These are phyloP conservation scores for Tolypocladium endophyticum DNA, from an alignment of 2,329 filamentous ascomycete genomes.

Conservation along the genomic window DNA sequence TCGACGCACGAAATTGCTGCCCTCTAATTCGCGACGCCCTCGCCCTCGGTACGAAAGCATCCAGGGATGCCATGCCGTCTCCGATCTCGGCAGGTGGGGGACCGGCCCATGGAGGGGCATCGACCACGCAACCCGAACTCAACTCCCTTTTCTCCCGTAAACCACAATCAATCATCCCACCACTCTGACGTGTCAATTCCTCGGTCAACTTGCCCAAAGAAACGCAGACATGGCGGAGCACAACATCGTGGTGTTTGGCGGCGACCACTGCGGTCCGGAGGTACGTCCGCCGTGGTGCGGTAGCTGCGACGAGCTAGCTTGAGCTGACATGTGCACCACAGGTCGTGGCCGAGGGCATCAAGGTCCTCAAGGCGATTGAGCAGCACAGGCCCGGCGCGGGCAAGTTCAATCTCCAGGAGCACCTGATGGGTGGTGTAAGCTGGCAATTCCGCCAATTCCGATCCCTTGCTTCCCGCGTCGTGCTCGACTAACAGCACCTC, in stretches of 20 bases:
- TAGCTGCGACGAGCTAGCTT: slow-evolving; percentile 1
- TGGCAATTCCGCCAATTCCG: not conserved
- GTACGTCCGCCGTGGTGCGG: slow-evolving; percentile 33
- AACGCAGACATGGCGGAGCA: slow-evolving; percentile 48
- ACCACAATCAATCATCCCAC: not conserved
- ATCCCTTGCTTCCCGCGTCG: not conserved
- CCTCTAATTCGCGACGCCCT: not conserved
- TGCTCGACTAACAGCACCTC: not conserved
- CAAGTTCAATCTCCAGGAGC: slow-evolving; percentile 83
- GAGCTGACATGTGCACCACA: slow-evolving; percentile 12
- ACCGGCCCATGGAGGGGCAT: not conserved
- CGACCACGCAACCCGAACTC: not conserved
- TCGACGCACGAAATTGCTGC: too few relatives aligned
- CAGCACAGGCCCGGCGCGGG: slow-evolving; percentile 53
- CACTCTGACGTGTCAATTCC: not conserved
- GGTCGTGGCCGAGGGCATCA: slow-evolving; percentile 78
- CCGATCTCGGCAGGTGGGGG: slow-evolving; percentile 28
- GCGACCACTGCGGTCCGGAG: slow-evolving; percentile 82
- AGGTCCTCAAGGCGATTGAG: slow-evolving; percentile 74
- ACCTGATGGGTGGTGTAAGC: slow-evolving; percentile 82
- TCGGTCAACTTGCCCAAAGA: not conserved
- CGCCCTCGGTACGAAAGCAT: not conserved
- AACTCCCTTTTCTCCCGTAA: not conserved
- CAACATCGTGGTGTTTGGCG: slow-evolving; percentile 72
- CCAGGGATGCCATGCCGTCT: slow-evolving; percentile 4